Base-by-base conservation (phyloP, 495 filamentous ascomycete species). In the Podospora tetraspora region DNA sequence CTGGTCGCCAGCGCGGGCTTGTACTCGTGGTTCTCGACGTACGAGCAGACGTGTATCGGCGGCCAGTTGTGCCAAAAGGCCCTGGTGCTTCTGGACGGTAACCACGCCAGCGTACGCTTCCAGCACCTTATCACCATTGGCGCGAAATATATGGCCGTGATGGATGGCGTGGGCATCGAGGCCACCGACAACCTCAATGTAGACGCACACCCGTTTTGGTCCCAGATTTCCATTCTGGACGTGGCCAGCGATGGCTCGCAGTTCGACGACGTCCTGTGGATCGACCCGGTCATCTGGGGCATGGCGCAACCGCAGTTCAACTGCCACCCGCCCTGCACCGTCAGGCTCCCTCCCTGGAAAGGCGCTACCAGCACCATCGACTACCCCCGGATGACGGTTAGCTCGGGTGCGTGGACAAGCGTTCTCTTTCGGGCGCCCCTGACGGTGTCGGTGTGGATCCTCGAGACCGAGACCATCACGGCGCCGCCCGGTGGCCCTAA, bases 151-250 rank as follows among this genome's bases (percentile, higher is more conserved):
- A 62, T 62, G 60, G 61, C 25, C 12, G 61, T 62, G 6, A 72
- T 72, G 66, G 68, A 74, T 25, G 69, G 74, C 19, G 59, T 65
- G 22, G 73, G 70, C 24, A 76, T 76, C 27, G 21, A 21, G 34
- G 74, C 73, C n/a, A 10, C 57, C 12, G 71, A 70, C 62, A 76
- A 76, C 58, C 71, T 76, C 16, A 73, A 73, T 66, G 74, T 75
- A 1, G 61, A 73, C 19, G 58, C 37, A 24, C 71, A 75, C 63
- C 71, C 73, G 21, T 57, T 19, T 9, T 73, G 71, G 75, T 75
- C 73, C 0, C 68, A 75, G 62, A 68, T 75, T 4, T 62, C 65
- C 25, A 62, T 75, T 37, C 64, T 77, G 0, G 70, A 77, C 57
- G 70, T 75, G 21, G 56, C 61, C 11, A 72, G 71, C 68, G 64